These are phyloP conservation scores for Lachnellula occidentalis DNA, from an alignment of 2,329 filamentous ascomycete genomes.

Conservation along the genomic window DNA sequence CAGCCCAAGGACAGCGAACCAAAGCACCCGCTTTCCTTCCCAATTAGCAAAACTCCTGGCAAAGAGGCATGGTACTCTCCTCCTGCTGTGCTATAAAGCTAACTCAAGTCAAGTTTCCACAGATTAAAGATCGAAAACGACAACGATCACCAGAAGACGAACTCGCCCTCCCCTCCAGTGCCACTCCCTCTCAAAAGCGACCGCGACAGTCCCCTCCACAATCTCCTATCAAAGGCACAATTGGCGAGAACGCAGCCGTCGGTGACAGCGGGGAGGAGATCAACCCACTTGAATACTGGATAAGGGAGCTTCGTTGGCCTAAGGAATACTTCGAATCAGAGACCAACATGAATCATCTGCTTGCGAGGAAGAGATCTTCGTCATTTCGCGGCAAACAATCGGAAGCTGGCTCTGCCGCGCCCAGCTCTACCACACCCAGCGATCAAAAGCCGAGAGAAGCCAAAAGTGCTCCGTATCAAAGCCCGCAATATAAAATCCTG, in stretches of 20 bases:
- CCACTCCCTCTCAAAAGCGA: conserved; percentile 17
- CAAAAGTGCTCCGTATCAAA: conserved; percentile 35
- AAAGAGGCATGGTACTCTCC: conserved; percentile 16
- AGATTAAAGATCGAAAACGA: conserved; percentile 18
- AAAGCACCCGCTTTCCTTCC: conserved; percentile 16
- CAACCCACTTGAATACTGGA: conserved; percentile 28
- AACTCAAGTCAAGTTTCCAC: conserved; percentile 18
- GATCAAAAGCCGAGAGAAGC: conserved; percentile 36
- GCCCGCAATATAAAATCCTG: conserved; percentile 33
- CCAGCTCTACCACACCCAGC: conserved; percentile 31
- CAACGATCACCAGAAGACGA: conserved; percentile 17
- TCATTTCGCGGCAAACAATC: conserved; percentile 30
- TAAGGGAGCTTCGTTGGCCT: conserved; percentile 22
- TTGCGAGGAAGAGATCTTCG: conserved; percentile 30
- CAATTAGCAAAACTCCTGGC: conserved; percentile 15
- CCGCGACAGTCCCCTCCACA: conserved; percentile 12
- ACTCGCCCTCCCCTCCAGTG: neutral
- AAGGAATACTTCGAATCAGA: conserved; percentile 18
- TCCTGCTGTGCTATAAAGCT: conserved; percentile 17
- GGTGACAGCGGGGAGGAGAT: conserved; percentile 14
- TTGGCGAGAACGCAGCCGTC: conserved; percentile 8
- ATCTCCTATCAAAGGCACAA: conserved; percentile 12
- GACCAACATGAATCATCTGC: conserved; percentile 28
- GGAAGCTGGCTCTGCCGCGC: conserved; percentile 15
- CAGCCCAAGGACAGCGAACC: conserved; percentile 14